A percentile compares a stretch with the other conserved stretches of the same genome.
These are phyloP conservation scores for Termitomyces sp. DNA, from an alignment of 768 basidiomycete species.

Conservation along the genomic window DNA sequence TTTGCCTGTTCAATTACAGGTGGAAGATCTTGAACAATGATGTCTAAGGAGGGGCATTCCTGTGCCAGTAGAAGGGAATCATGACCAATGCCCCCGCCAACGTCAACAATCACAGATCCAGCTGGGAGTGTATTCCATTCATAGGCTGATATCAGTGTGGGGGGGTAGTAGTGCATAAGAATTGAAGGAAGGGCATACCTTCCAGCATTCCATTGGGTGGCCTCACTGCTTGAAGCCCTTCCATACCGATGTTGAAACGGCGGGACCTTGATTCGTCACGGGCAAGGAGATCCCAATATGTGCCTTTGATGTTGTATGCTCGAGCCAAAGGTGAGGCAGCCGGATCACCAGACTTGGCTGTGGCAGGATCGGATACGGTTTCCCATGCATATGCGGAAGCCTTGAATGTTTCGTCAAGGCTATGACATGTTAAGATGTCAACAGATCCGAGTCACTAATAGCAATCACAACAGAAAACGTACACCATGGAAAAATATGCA, in stretches of 20 bases:
- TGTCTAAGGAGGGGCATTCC: constrained; percentile 25
- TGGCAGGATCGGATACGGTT: constrained; percentile 23
- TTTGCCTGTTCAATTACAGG: constrained; percentile 20
- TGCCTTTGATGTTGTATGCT: constrained; percentile 18
- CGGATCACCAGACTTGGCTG: constrained; percentile 22
- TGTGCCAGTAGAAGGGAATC: constrained; percentile 24
- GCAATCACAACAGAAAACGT: too few species aligned
- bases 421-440: too few species aligned
- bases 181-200: constrained; percentile 5
- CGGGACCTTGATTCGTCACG: constrained; percentile 12
- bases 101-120: constrained; percentile 24
- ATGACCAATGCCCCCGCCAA: constrained; percentile 33
- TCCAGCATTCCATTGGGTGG: constrained; percentile 16
- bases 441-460: too few species aligned
- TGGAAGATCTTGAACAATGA: constrained; percentile 27
- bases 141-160: constrained; percentile 1
- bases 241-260: constrained; percentile 31
- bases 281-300: constrained; percentile 25
- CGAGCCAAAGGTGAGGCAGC: constrained; percentile 20
- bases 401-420: constrained; percentile 30
- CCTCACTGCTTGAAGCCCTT: constrained; percentile 21
- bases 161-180: not conserved
- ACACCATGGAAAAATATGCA: too few species aligned
- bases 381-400: constrained; percentile 28
- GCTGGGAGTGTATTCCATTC: constrained; percentile 5